These are phyloP conservation scores for Ogataea paradorogensis DNA, from an alignment of 805 yeast genomes.

Conservation along the genomic window DNA sequence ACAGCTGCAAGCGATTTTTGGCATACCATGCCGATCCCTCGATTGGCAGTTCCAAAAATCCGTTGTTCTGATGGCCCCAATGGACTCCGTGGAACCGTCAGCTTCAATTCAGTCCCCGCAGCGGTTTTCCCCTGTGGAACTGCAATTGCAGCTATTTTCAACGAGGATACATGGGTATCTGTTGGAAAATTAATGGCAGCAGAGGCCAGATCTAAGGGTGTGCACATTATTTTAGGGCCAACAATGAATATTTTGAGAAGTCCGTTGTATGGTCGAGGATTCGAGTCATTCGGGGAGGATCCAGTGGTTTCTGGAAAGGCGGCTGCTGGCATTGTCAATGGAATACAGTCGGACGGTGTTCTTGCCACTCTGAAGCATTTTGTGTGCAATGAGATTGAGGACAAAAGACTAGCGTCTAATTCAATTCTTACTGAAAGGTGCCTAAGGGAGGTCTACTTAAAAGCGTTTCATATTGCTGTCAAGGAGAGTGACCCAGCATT, in stretches of 20 bases:
- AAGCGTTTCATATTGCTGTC: slow-evolving; percentile 63
- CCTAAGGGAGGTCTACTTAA: slow-evolving; percentile 59
- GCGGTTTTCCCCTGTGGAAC: slow-evolving; percentile 48
- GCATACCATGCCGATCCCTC: slow-evolving; percentile 37
- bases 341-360: slow-evolving; percentile 51
- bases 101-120: slow-evolving; percentile 44
- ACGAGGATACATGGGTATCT: slow-evolving; percentile 37
- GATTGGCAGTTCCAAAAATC: slow-evolving; percentile 36
- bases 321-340: slow-evolving; percentile 49
- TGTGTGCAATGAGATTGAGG: slow-evolving; percentile 63
- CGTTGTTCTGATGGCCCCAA: slow-evolving; percentile 48
- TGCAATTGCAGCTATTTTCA: slow-evolving; percentile 44
- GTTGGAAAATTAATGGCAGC: slow-evolving; percentile 43
- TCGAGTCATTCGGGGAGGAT: slow-evolving; percentile 23
- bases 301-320: slow-evolving; percentile 41
- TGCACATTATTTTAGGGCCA: slow-evolving; percentile 39
- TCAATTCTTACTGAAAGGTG: slow-evolving; percentile 57
- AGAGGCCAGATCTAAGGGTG: slow-evolving; percentile 45
- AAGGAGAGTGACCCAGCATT: slow-evolving; percentile 50
- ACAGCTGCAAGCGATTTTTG: slow-evolving; percentile 36
- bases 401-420: slow-evolving; percentile 48
- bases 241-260: slow-evolving; percentile 41
- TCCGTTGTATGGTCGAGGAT: slow-evolving; percentile 40
- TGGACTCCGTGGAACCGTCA: slow-evolving; percentile 47
- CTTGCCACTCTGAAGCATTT: slow-evolving; percentile 62